phyloP scores from a whole-genome alignment of 2,329 filamentous ascomycete species.

The Chrysoporthe cubensis region DNA sequence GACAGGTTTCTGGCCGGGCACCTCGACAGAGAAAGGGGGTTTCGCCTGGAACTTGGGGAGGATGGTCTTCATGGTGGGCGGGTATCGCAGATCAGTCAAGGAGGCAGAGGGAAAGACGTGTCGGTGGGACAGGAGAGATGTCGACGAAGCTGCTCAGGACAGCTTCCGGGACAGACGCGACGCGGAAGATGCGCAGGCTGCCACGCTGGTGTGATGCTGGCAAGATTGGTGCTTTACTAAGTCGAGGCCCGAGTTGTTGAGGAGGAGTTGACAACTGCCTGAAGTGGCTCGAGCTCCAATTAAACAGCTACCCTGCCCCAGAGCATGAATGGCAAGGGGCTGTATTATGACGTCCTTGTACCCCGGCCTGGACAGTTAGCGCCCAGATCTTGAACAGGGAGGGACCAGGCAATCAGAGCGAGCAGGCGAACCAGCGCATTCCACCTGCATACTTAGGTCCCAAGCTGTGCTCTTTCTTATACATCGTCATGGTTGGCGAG shows the following conservation, averaged over 20 bases:
- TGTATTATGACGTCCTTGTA: conserved; percentile 5
- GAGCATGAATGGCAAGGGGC: conserved; percentile 1
- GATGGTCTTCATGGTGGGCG: conserved; percentile 22
- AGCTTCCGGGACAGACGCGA: background rate
- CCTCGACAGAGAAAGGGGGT: conserved; percentile 71
- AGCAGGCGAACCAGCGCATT: background rate
- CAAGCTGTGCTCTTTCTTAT: background rate
- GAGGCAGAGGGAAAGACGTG: background rate
- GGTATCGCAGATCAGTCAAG: conserved; percentile 17
- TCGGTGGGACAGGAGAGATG: background rate
- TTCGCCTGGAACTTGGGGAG: conserved; percentile 55
- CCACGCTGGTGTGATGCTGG: background rate
- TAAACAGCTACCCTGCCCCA: background rate
- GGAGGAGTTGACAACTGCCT: background rate
- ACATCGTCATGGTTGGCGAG: too few species aligned
- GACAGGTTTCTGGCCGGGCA: conserved; percentile 63
- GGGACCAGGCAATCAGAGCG: background rate
- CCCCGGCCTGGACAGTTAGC: background rate
- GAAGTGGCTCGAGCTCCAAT: conserved; percentile 2
- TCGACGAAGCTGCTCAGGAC: background rate
- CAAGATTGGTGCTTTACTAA: background rate
- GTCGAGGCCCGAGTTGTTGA: background rate
- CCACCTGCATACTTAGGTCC: background rate
- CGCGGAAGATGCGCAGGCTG: background rate
- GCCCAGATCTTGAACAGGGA: conserved; percentile 6